These are phyloP conservation scores for Limnomonas spitsbergensis DNA, from an alignment of 139 green algal genomes.

Conservation along the genomic window DNA sequence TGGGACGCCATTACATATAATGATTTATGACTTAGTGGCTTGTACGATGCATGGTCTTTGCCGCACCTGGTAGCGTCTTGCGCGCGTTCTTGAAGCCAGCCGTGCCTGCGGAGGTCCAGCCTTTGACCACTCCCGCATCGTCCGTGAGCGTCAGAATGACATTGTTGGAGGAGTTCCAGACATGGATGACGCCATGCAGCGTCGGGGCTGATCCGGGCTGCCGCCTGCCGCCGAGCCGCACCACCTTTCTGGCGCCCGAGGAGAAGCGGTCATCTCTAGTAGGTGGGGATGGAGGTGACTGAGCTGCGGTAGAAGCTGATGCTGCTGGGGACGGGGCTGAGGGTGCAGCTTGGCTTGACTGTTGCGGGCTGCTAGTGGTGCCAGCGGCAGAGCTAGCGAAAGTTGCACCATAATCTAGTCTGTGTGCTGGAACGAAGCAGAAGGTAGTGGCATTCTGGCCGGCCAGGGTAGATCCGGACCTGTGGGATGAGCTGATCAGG, in stretches of 20 bases:
- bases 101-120: conserved; percentile 30
- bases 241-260: neutral
- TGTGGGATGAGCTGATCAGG: too few relatives aligned
- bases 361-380: neutral
- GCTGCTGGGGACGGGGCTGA: too few relatives aligned
- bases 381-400: neutral
- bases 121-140: conserved; percentile 30
- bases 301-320: too few relatives aligned
- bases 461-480: too few relatives aligned
- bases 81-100: conserved; percentile 45
- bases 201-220: neutral
- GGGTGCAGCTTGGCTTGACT: too few relatives aligned
- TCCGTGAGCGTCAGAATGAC: conserved; percentile 48
- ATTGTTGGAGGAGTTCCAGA: conserved; percentile 59
- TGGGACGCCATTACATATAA: too few relatives aligned
- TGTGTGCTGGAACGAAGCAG: too few relatives aligned
- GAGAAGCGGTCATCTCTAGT: neutral
- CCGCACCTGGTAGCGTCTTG: conserved; percentile 24
- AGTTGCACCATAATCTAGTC: too few relatives aligned
- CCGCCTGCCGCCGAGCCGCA: conserved; percentile 6
- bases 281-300: too few relatives aligned
- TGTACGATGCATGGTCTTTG: too few relatives aligned
- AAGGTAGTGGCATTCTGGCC: too few relatives aligned
- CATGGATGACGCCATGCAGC: conserved; percentile 47
- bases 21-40: too few relatives aligned